Evolutionary conservation across 495 filamentous ascomycete species (phyloP).

Genomic region (Aspergillus haitiensis): DNA sequence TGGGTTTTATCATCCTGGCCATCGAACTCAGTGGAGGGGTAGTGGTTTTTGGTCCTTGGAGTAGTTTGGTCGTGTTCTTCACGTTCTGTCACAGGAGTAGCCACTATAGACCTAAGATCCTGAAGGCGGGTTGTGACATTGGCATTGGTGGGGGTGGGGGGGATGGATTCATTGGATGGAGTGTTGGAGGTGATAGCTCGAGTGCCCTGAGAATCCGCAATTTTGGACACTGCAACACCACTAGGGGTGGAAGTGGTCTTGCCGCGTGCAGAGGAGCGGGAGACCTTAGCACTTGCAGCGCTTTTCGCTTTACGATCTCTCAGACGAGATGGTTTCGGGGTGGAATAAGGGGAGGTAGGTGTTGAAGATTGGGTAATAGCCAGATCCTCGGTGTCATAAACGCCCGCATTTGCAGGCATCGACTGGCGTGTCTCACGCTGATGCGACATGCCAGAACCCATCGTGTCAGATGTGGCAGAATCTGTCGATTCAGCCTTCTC

Average conservation of each 20-base stretch:
- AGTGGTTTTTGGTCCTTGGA: not conserved
- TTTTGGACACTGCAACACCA: conserved; percentile 1
- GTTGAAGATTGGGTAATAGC: conserved; percentile 5
- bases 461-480: conserved; percentile 6
- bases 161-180: conserved; percentile 8
- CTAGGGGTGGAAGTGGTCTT: conserved; percentile 7
- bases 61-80: conserved; percentile 1
- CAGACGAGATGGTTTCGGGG: conserved; percentile 19
- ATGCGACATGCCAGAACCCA: conserved; percentile 11
- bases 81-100: not conserved
- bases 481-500: conserved; percentile 11
- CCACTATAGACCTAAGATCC: conserved; percentile 11
- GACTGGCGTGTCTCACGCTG: conserved; percentile 22
- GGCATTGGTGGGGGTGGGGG: conserved; percentile 10
- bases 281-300: conserved; percentile 5
- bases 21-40: not conserved
- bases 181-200: conserved; percentile 7
- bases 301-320: conserved; percentile 22
- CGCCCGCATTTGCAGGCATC: conserved; percentile 22
- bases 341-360: conserved; percentile 13
- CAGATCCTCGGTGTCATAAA: conserved; percentile 9
- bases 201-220: not conserved
- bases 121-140: conserved; percentile 20
- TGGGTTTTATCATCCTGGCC: not conserved
- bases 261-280: conserved; percentile 11